These are phyloP conservation scores for Suillus plorans DNA, from an alignment of 768 basidiomycete genomes.

Conservation along the genomic window DNA sequence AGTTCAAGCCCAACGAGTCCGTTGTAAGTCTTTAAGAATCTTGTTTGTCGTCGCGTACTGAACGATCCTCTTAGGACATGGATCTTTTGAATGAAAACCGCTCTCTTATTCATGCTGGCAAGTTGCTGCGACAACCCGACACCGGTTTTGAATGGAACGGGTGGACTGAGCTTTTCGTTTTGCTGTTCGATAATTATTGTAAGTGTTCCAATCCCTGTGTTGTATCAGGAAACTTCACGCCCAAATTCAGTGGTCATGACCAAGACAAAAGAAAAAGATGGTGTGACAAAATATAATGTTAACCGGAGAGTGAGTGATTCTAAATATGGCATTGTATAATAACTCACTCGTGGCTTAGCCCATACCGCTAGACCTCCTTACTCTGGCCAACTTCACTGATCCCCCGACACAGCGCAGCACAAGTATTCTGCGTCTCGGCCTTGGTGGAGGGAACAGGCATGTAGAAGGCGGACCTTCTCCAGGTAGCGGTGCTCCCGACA, in stretches of 20 bases:
- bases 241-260: slow-evolving; percentile 75
- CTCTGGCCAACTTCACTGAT: slow-evolving; percentile 81
- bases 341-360: slow-evolving; percentile 50
- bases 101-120: slow-evolving; percentile 81
- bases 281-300: slow-evolving; percentile 73
- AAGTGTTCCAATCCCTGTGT: slow-evolving; percentile 27
- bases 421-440: slow-evolving; percentile 64
- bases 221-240: slow-evolving; percentile 12
- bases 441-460: slow-evolving; percentile 45
- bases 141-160: slow-evolving; percentile 85
- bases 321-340: not conserved
- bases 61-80: slow-evolving; percentile 58
- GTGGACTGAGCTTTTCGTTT: slow-evolving; percentile 87
- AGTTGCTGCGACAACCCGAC: slow-evolving; percentile 83
- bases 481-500: slow-evolving; percentile 35
- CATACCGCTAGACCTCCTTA: slow-evolving; percentile 88
- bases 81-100: slow-evolving; percentile 84
- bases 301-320: slow-evolving; percentile 64
- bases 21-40: slow-evolving; percentile 41
- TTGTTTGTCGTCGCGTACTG: not conserved
- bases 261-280: slow-evolving; percentile 79
- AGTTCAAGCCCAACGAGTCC: slow-evolving; percentile 76
- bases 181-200: slow-evolving; percentile 96
- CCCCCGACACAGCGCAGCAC: slow-evolving; percentile 71
- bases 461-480: slow-evolving; percentile 25